Base-by-base conservation (phyloP, 75 land plant species). In the Picea sitchensis region DNA sequence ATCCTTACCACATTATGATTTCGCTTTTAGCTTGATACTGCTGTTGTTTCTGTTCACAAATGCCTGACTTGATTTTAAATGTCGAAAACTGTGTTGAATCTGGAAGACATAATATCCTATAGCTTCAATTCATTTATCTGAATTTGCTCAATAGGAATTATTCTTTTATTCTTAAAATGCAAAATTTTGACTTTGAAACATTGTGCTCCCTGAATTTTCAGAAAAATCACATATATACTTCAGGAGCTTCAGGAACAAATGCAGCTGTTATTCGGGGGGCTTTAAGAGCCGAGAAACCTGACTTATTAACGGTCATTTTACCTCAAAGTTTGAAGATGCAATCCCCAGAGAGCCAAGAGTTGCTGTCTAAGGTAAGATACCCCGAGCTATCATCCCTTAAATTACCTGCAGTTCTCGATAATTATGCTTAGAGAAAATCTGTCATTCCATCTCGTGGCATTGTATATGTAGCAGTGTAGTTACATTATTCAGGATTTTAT, bases 241-340 rank as follows among this genome's bases (percentile, higher is more conserved):
- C 99, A 61, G 99, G 99, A 80, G 99, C 99, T 47, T 91, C 99
- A 47, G 99, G 99, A 32, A 96, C 99, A 21, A 96, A 96, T 90
- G 99, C 99, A 65, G 99, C 99, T 78, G 99, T 96, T 71, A 96
- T 96, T 31, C 89, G 98, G 80, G 99, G 99, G 82, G 99, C 99
- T 67, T 85, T 96, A 77, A 91, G 99, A 86, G 99, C 99, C 23
- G 99, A 96, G 80, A 96, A 86, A 78, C 98, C 95, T 60, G 99
- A 96, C 62, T 80, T 92, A 61, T 88, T 96, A 63, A 96, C 99
- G 14, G 99, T 96, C 11, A 96, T 96, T 38, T 90, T 96, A 79
- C 99, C 99, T 18, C 99, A 96, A 77, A 91, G 93, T 75, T 79
- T 96, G 84, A 94, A 90, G 73, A 94, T 77, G 86, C 99, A 96